Base-by-base conservation (phyloP, 257 asterid species). In the Ophiorrhiza pumila region DNA sequence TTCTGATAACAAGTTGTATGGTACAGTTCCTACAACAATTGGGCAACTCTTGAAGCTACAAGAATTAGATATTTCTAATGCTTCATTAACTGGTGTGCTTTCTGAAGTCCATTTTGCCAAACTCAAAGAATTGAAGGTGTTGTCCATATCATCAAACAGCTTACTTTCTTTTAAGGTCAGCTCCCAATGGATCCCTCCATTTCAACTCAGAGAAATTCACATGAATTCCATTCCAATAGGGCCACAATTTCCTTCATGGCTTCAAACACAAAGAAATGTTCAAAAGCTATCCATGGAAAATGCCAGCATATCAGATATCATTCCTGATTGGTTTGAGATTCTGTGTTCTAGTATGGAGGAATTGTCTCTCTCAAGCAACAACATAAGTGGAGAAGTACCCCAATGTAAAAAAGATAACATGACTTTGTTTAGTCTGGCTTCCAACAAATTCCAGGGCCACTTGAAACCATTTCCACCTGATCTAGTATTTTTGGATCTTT, bases 141-240 rank as follows among this genome's bases (percentile, higher is more conserved):
- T 76, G 50, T 63, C 46, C 35, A 34, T 71, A 45, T 71, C 76
- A 20, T 34, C 18, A 20, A 76, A 65, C 59, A 32, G 63, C 50
- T 52, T 20, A 8, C 58, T 65, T 14, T 39, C 14, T 31, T 29
- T 70, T 7, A 76, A 52, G 22, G 58, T 63, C 13, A 71, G 68
- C 60, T 55, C 47, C 22, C 67, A 63, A n/a, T 76, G 80, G 76
- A 37, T 76, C 49, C 80, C 80, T 49, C 72, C 76, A 5, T 76
- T 71, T 69, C 72, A 76, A 35, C 52, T 72, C 20, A 10, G 18
- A 10, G 9, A 8, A 23, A 43, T 77, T n/a, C 4, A 0, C n/a
- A 9, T 71, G 22, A 71, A 52, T 7, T 65, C 68, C 31, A 52
- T 65, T 34, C 39, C 4, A 8, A 59, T 71, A 10, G 77, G 81